Evolutionary conservation across 345 rosid genomes (phyloP), one percentile per base, ranked within the genome.

Genomic region (Dipteronia sinensis): DNA sequence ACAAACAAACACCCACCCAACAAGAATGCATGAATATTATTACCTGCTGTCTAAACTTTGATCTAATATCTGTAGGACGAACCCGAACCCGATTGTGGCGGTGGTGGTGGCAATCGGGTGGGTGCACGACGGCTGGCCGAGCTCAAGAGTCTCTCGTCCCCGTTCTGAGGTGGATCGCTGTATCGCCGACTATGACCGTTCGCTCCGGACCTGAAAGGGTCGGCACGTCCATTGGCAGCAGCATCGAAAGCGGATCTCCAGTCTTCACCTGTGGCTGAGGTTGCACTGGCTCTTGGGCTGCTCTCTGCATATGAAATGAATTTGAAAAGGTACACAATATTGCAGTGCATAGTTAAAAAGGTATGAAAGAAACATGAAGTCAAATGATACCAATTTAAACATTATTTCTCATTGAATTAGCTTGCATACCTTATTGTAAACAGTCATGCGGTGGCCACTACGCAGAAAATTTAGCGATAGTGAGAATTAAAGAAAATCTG

Each of bases 241-340:
- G 93, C 85, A 69, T 93, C 98, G 65, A 97, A 97, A 71, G 99
- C 99, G 78, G 90, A 83, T 86, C 97, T 97, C 99, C 99, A 97
- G 79, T 94, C 99, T 42, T 97, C 98, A 0, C 94, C 98, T 13
- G 88, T 65, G 25, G 90, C 56, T 0, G 63, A 58, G 63, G 87
- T 22, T 67, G 92, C 94, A 46, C 73, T 87, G 59, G 86, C 71
- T 82, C 89, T 90, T 31, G 98, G 95, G 85, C 98, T 94, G 86
- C 90, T 94, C 53, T 97, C 99, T 93, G 95, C 69, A 38, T 15
- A 56, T 16, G 56, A 69, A 65, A 69, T 8, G 31, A 3, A 34
- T 34, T n/a, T 10, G 12, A 72, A 62, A 22, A 7, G 9, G 40
- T 22, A 27, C 11, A 63, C 13, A 9, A 29, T 27, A 42, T 64